Conservation (phyloP, 495 filamentous ascomycete species). For the Chaetomium tenue region DNA sequence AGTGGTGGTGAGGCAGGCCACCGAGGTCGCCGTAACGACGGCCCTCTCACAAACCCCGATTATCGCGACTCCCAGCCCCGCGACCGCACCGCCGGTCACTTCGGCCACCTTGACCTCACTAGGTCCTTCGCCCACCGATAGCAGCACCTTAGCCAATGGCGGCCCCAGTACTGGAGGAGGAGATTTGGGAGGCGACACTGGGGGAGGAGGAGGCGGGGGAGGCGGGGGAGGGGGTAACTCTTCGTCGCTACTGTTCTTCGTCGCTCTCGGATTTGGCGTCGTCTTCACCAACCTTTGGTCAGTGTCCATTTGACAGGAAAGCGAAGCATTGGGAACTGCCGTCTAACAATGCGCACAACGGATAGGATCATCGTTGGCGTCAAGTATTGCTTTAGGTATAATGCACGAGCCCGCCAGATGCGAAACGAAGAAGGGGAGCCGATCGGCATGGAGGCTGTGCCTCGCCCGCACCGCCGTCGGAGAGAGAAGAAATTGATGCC, state of each 20-base stretch:
- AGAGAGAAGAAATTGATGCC: conserved; percentile 98
- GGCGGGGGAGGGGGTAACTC: conserved; percentile 53
- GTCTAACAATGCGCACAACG: conserved; percentile 37
- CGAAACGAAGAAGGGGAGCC: conserved; percentile 83
- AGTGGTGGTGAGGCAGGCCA: conserved; percentile 32
- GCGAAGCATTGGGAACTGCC: background rate
- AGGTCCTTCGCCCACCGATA: conserved; percentile 6
- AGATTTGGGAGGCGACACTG: conserved; percentile 20
- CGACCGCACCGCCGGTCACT: conserved; percentile 12
- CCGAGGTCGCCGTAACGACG: conserved; percentile 7
- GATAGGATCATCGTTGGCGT: conserved; percentile 97
- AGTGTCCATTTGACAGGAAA: conserved; percentile 28
- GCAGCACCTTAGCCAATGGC: conserved; percentile 21
- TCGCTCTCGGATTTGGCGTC: conserved; percentile 94
- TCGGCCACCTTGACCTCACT: background rate
- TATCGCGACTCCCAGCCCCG: background rate
- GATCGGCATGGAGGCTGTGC: conserved; percentile 79
- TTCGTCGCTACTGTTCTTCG: conserved; percentile 92
- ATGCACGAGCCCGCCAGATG: conserved; percentile 81
- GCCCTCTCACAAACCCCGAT: background rate
- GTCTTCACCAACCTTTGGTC: conserved; percentile 99
- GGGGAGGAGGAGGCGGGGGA: conserved; percentile 32
- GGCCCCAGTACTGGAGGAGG: conserved; percentile 7
- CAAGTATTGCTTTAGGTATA: conserved; percentile 98
- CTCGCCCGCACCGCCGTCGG: conserved; percentile 72